Evolutionary conservation across 2,329 filamentous ascomycete species (phyloP), one percentile per base, ranked within the genome.

Genomic region (Scytalidium sp.): DNA sequence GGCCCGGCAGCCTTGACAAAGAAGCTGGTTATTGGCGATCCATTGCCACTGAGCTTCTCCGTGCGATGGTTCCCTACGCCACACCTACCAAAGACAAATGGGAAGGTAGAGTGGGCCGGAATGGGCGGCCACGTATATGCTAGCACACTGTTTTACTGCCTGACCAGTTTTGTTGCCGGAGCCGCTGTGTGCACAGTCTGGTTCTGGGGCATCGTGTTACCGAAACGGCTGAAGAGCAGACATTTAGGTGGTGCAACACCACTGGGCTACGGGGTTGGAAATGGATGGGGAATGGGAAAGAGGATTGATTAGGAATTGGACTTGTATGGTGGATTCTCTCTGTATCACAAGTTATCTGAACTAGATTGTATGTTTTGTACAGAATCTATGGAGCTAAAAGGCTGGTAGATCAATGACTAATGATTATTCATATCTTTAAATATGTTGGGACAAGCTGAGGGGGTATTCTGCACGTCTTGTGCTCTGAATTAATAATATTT

Each of bases 11-110:
- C 67, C 45, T 75, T 63, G 45, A 77, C 70, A 72, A 76, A 85
- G 85, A 64, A 65, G 60, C 80, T 97, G 43, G 82, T 97, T 25
- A 96, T 97, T 56, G 92, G 93, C 11, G 92, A 97, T 67, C 81
- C 87, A 4, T 68, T 97, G 50, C 86, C 88, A 0, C 74, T 97
- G 59, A 79, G 76, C 41, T 88, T 97, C 62, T 87, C 83, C 39
- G 85, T 97, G 13, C 76, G 90, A 41, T 97, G 94, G 94, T 94
- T 93, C 67, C 87, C 87, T 1, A 87, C 81, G 20, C 85, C 88
- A 1, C 75, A 78, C 32, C 73, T 93, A 56, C 88, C 88, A 55
- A 79, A 78, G 65, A 81, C 76, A n/a, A 82, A 84, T 66, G 83
- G 83, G 10, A 75, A 72, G 53, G 80, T 85, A 5, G 80, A 84